Evolutionary conservation across 345 rosid genomes (phyloP).

Genomic region (Aegle marmelos): DNA sequence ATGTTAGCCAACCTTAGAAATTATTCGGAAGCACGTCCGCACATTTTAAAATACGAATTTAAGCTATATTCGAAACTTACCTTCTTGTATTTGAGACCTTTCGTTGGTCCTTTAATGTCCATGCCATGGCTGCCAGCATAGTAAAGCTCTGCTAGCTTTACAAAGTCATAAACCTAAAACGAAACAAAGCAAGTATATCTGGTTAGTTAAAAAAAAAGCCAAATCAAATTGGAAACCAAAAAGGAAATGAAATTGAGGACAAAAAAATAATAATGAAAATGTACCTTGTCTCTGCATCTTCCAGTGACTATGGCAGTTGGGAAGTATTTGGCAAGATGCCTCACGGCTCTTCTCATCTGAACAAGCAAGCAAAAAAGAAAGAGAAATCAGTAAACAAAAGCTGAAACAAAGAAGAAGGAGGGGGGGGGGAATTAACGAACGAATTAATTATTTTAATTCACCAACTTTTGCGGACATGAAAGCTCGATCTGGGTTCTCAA

Average conservation of each 20-base stretch:
- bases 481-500: conserved; percentile 86
- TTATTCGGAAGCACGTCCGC: too few species aligned
- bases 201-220: neutral
- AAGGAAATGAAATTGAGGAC: neutral
- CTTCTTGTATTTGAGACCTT: conserved; percentile 47
- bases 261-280: neutral
- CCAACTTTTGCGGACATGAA: conserved; percentile 84
- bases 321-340: conserved; percentile 53
- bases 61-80: conserved; percentile 21
- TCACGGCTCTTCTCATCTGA: conserved; percentile 88
- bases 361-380: neutral
- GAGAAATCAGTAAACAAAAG: neutral
- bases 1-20: neutral
- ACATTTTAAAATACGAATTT: too few species aligned
- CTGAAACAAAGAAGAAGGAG: neutral
- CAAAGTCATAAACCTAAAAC: conserved; percentile 78
- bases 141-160: conserved; percentile 75
- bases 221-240: neutral
- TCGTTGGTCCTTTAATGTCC: conserved; percentile 95
- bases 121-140: conserved; percentile 99
- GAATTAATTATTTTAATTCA: neutral
- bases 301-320: conserved; percentile 96
- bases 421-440: neutral
- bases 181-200: neutral
- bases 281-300: conserved; percentile 93